Base-by-base conservation (phyloP, 305 asterid species). In the Fraxinus latifolia region DNA sequence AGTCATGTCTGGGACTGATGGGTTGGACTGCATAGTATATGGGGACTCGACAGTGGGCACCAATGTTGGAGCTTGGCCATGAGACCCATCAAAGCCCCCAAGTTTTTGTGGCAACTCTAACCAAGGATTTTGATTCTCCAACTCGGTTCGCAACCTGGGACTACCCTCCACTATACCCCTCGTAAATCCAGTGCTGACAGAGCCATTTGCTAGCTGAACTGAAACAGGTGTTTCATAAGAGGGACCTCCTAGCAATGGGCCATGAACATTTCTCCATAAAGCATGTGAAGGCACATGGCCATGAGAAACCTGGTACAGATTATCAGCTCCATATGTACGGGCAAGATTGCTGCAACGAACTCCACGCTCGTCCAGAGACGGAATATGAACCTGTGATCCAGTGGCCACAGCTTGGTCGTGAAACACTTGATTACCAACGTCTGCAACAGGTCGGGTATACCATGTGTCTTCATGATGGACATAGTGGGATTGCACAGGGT, bases 251-350 rank as follows among this genome's bases (percentile, higher is more conserved):
- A 86, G 95, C 79, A 89, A n/a, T 17, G 92, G 94, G 80, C 82
- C 82, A 62, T 91, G 98, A 68, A 85, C 88, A 80, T 94, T 94
- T 91, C 97, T 91, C 97, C 97, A 87, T 62, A 89, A 23, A 77
- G 96, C 37, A 75, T 89, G 92, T 62, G 93, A 68, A 76, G 93
- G 90, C 68, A 87, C 78, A 76, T 88, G 97, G 76, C 91, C 92
- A 76, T 88, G 97, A 70, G 94, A 89, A 80, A 85, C 89, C 90
- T 92, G 97, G 89, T 86, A 89, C 31, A 85, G 44, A 19, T 89
- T 86, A 80, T 95, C 98, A 50, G 83, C 72, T 81, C 92, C 98
- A 80, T 91, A 89, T 12, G 90, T 82, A 88, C 83, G 87, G 3
- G 96, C 80, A 58, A 17, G 67, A 21, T 55, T 55, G 67, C 67